Conservation (phyloP, 163 green algal species). For the Scenedesmus sp. region DNA sequence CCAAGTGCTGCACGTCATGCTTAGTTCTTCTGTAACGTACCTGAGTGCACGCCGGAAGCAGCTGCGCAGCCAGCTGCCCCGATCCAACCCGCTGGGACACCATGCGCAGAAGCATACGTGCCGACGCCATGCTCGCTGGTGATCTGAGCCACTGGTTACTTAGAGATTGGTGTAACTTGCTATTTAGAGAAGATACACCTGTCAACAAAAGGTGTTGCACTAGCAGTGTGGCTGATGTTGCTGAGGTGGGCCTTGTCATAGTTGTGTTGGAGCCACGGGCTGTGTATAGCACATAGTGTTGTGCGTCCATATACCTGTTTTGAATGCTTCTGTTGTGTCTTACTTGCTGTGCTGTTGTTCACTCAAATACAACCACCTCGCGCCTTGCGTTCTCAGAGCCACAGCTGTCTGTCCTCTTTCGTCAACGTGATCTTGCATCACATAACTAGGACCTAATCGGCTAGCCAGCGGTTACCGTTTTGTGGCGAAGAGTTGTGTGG, state of each 20-base stretch:
- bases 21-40: neutral
- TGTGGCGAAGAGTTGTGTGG: conserved; percentile 9
- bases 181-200: neutral
- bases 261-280: neutral
- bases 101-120: conserved; percentile 11
- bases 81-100: neutral
- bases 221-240: neutral
- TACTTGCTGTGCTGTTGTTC: neutral
- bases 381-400: neutral
- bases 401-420: neutral
- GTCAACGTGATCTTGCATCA: neutral
- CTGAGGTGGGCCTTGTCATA: conserved; percentile 11
- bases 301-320: neutral
- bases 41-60: conserved; percentile 2
- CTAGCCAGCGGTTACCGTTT: neutral
- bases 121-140: neutral
- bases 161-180: neutral
- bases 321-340: neutral
- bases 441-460: neutral
- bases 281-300: neutral
- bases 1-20: neutral
- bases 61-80: neutral
- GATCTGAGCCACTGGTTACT: neutral
- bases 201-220: neutral
- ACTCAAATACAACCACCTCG: conserved; percentile 11